Percentiles rank a stretch among this genome's conserved stretches.
Conservation (phyloP, 1,284 basidiomycete genomes). For the Malassezia restricta region DNA sequence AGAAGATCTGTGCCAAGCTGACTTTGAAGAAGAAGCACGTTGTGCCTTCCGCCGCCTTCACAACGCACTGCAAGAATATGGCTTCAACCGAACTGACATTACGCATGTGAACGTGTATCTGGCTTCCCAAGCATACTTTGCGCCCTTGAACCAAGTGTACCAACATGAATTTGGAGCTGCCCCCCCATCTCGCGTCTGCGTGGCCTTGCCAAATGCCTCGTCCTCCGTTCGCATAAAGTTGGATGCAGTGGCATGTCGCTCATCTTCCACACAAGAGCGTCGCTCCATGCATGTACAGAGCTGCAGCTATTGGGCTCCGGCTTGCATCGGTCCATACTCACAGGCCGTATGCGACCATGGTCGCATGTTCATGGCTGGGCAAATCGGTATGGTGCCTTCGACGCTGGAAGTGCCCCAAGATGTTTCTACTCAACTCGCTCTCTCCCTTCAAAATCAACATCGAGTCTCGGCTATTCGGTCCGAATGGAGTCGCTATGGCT, state of each 20-base stretch:
- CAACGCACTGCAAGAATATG: not conserved
- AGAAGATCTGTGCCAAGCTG: not conserved
- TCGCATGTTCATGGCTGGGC: conserved; percentile 75
- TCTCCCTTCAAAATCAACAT: conserved; percentile 68
- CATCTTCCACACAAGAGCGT: conserved; percentile 2
- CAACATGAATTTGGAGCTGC: conserved; percentile 70
- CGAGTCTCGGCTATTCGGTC: conserved; percentile 52
- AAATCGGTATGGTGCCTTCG: conserved; percentile 77
- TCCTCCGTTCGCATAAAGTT: not conserved
- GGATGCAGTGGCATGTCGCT: conserved; percentile 6
- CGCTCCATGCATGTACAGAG: conserved; percentile 81
- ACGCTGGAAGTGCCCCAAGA: conserved; percentile 56
- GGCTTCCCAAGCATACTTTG: conserved; percentile 47
- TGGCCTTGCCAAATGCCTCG: conserved; percentile 52
- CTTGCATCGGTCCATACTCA: conserved; percentile 96
- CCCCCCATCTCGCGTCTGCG: conserved; percentile 83
- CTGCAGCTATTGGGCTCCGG: conserved; percentile 94
- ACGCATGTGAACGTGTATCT: conserved; percentile 73
- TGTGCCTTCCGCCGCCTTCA: conserved; percentile 3
- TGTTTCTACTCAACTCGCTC: conserved; percentile 57
- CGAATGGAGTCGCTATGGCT: conserved; percentile 18
- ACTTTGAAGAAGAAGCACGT: conserved; percentile 1
- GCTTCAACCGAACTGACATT: conserved; percentile 50
- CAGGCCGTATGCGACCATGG: conserved; percentile 69
- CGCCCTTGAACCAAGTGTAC: conserved; percentile 53